Conservation (phyloP, 2,329 filamentous ascomycete species). For the Pyricularia pennisetigena region DNA sequence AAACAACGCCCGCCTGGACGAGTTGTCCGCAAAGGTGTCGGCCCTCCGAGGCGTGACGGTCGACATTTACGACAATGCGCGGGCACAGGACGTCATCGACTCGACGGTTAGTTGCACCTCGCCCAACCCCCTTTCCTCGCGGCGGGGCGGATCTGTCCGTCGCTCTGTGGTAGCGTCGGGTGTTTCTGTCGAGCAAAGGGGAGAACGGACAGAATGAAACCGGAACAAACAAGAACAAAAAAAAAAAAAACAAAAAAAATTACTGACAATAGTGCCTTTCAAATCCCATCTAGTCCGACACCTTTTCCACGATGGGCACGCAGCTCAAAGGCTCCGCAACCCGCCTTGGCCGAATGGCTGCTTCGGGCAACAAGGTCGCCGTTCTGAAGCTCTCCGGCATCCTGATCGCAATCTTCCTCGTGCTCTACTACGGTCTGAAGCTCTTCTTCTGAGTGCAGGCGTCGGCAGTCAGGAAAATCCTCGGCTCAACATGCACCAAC, state of each 20-base stretch:
- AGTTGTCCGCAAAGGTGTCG: constrained; percentile 83
- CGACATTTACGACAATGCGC: constrained; percentile 95
- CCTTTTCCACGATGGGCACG: constrained; percentile 79
- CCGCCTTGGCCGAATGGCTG: constrained; percentile 82
- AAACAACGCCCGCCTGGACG: constrained; percentile 89
- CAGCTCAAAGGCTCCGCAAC: constrained; percentile 76
- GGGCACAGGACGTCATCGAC: constrained; percentile 81
- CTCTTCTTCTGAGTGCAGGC: constrained; percentile 42
- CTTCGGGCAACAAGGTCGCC: constrained; percentile 80
- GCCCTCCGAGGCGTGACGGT: constrained; percentile 89
- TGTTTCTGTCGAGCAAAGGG: too few species aligned
- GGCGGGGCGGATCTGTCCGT: background rate
- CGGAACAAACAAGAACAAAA: background rate
- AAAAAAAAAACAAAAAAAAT: background rate
- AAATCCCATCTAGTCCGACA: constrained; percentile 57
- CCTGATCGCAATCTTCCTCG: constrained; percentile 59
- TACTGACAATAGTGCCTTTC: background rate
- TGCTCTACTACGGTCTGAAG: constrained; percentile 64
- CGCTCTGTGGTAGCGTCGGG: background rate
- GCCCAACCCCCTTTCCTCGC: background rate
- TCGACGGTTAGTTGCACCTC: constrained; percentile 49
- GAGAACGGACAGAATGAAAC: background rate
- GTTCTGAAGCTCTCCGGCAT: constrained; percentile 85
- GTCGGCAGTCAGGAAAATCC: too few species aligned
- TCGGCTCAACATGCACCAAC: too few species aligned